Percentiles rank a stretch among this genome's conserved stretches.
Evolutionary conservation across 2,329 filamentous ascomycete species (phyloP).

Genomic region (Neophaeococcomyces aloes): DNA sequence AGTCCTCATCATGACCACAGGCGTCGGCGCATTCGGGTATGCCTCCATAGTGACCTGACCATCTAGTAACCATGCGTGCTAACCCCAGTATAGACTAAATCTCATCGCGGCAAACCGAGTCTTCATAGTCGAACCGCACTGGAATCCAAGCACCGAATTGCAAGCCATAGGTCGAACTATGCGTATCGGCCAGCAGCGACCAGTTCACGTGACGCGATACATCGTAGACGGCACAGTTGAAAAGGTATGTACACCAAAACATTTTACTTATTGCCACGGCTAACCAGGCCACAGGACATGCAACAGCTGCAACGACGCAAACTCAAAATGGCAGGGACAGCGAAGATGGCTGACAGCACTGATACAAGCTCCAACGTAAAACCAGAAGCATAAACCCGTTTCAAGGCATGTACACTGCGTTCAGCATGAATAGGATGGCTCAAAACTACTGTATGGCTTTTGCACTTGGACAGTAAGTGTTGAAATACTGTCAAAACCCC

Average conservation of each 20-base stretch:
- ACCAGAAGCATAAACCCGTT: no score
- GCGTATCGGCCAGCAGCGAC: conserved; percentile 36
- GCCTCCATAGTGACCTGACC: conserved; percentile 6
- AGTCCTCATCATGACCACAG: conserved; percentile 44
- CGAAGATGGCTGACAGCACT: not conserved
- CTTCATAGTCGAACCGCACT: conserved; percentile 45
- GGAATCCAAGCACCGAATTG: conserved; percentile 44
- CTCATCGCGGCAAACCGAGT: conserved; percentile 39
- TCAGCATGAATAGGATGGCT: no score
- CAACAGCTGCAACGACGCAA: conserved; percentile 6
- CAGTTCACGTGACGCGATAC: conserved; percentile 39
- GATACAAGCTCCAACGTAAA: not conserved
- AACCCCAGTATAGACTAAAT: conserved; percentile 31
- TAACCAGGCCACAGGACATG: conserved; percentile 5
- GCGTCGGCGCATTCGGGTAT: conserved; percentile 43
- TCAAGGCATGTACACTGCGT: no score
- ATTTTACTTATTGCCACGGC: conserved; percentile 4
- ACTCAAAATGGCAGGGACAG: conserved; percentile 5
- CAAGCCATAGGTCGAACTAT: conserved; percentile 43
- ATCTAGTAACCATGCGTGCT: not conserved
- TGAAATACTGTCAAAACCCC: no score
- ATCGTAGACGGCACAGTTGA: conserved; percentile 36
- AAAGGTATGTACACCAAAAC: conserved; percentile 26
- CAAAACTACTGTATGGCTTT: no score
- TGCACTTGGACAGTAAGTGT: no score